Base-by-base conservation (phyloP, 768 basidiomycete genomes). In the Suillus americanus region DNA sequence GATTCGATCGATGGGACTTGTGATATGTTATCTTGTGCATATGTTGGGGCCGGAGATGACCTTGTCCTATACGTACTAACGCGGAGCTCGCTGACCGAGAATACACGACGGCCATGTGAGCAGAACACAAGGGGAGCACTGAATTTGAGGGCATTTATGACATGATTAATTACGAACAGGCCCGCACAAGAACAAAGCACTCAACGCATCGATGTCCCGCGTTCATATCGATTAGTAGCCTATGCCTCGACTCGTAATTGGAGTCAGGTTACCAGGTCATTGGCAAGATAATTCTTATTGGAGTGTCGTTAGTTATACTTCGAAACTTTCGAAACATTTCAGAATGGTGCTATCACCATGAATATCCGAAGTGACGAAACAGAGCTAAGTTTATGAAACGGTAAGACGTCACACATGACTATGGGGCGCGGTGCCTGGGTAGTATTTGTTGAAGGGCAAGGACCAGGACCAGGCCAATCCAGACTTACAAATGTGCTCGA, bases 181-280 rank as follows among this genome's bases (percentile, higher is more conserved):
- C 20, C 20, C 18, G 20, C 20, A 54, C 20, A 54, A 1, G 53
- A 33, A 54, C 30, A 54, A 54, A 51, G 6, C 23, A 25, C 13
- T 13, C 51, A 20, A 28, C 46, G 28, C n/a, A 68, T 67, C 61
- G 55, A 69, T 68, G 53, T 72, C 75, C 50, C 71, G 67, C 75
- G 66, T 60, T 75, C 75, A 73, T 76, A 72, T 75, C 69, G 64
- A 70, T 67, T 33, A 30, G 46, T 18, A 20, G 30, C 3, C 20
- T 6, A 20, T 3, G 30, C 5, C 53, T 54, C 20, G 30, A 33
- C 20, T 33, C 16, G 53, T 53, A 20, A 53, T 53, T 30, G 30
- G 48, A 33, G 53, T 30, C 51, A 33, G 53, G 28, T 33, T 33
- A 54, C 53, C 30, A 6, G 12, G 33, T 12, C 33, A 35, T 33